Evolutionary conservation across 768 basidiomycete genomes (phyloP).

Genomic region (Cyathus striatus): DNA sequence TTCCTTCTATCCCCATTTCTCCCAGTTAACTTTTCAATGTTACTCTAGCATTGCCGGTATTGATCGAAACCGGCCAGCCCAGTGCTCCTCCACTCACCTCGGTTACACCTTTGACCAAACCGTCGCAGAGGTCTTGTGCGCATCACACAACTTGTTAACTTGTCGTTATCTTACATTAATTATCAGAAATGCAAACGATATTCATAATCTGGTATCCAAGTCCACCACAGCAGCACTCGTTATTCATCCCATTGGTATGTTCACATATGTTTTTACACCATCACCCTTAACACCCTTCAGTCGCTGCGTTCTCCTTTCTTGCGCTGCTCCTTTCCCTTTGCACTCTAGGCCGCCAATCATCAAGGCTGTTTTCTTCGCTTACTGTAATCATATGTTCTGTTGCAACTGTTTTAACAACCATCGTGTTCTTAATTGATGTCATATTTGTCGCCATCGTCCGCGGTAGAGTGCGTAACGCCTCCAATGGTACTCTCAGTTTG

Average conservation of each 20-base stretch:
- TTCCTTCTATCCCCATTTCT: constrained; percentile 5
- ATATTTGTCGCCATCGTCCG: constrained; percentile 42
- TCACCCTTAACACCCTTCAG: constrained; percentile 18
- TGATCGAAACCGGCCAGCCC: constrained; percentile 25
- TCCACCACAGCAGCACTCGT: constrained; percentile 44
- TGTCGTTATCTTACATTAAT: constrained; percentile 4
- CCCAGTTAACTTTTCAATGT: constrained; percentile 5
- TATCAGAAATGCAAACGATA: constrained; percentile 26
- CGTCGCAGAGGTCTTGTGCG: constrained; percentile 41
- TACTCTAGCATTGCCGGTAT: constrained; percentile 36
- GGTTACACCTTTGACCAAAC: constrained; percentile 53
- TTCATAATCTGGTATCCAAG: constrained; percentile 37
- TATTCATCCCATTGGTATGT: constrained; percentile 49
- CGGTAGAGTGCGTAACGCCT: constrained; percentile 33
- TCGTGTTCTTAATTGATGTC: constrained; percentile 50
- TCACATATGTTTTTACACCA: background rate
- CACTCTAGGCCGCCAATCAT: constrained; percentile 33
- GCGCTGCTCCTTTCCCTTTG: constrained; percentile 43
- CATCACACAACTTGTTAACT: constrained; percentile 9
- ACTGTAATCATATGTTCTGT: constrained; percentile 30
- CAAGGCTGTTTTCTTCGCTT: constrained; percentile 31
- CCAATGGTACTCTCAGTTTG: constrained; percentile 34
- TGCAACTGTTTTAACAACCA: constrained; percentile 39
- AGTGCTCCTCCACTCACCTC: constrained; percentile 43
- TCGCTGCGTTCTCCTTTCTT: constrained; percentile 44